These are phyloP conservation scores for Talaromyces piceae DNA, from an alignment of 2,329 filamentous ascomycete genomes.

Conservation along the genomic window DNA sequence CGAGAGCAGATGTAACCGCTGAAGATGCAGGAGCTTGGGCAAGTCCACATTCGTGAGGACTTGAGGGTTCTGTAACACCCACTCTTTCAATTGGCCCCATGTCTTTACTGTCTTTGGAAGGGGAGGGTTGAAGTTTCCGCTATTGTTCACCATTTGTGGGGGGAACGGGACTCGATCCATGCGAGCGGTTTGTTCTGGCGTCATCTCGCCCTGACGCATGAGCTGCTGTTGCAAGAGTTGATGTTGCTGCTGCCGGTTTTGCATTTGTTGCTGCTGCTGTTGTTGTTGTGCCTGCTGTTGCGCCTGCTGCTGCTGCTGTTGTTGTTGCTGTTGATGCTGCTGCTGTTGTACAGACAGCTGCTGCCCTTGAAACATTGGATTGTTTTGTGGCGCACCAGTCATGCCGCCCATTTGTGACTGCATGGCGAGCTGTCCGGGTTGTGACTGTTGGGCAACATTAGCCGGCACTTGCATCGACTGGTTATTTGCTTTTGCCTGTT, in stretches of 20 bases:
- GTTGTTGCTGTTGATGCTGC: constrained; percentile 21
- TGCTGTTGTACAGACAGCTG: constrained; percentile 27
- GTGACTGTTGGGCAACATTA: constrained; percentile 24
- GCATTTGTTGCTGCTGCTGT: constrained; percentile 22
- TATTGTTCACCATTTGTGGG: constrained; percentile 25
- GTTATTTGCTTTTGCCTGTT: constrained; percentile 23
- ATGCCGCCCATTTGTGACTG: constrained; percentile 28
- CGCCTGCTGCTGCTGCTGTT: too few relatives aligned
- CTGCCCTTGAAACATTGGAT: constrained; percentile 25
- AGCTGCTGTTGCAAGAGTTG: constrained; percentile 28
- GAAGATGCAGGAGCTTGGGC: constrained; percentile 33
- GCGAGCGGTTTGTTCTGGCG: constrained; percentile 32
- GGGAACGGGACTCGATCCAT: constrained; percentile 38
- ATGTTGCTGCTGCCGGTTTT: constrained; percentile 25
- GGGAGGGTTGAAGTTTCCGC: constrained; percentile 23
- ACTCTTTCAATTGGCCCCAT: constrained; percentile 52
- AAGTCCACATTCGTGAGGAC: constrained; percentile 35
- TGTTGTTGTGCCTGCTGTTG: constrained; percentile 24
- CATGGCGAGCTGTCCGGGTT: constrained; percentile 29
- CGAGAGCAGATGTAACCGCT: constrained; percentile 40
- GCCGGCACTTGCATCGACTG: constrained; percentile 25
- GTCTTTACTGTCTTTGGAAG: constrained; percentile 46
- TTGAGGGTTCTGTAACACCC: constrained; percentile 41
- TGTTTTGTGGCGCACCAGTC: constrained; percentile 21
- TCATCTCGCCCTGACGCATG: constrained; percentile 32